Conservation (phyloP, 331 rosid genomes). For the Prunus yedoensis region DNA sequence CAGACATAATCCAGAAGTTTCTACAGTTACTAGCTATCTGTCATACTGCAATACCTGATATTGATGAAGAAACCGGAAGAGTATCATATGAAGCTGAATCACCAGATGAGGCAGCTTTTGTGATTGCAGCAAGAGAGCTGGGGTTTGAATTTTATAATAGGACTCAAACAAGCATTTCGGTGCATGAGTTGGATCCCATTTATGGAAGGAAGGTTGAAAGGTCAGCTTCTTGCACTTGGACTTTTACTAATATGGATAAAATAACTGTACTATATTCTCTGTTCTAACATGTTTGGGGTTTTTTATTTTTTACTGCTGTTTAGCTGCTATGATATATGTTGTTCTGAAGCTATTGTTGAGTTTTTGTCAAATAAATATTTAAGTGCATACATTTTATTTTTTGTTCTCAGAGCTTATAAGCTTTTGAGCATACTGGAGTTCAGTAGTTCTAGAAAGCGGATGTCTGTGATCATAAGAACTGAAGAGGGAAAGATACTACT, state of each 20-base stretch:
- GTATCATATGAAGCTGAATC: constrained; percentile 94
- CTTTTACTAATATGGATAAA: constrained; percentile 2
- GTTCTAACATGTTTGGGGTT: not conserved
- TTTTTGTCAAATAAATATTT: constrained; percentile 14
- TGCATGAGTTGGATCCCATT: constrained; percentile 59
- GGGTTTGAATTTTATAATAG: constrained; percentile 90
- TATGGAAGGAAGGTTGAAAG: constrained; percentile 44
- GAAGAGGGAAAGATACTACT: constrained; percentile 65
- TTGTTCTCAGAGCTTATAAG: constrained; percentile 60
- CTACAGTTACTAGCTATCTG: constrained; percentile 71
- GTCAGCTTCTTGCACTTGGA: constrained; percentile 39
- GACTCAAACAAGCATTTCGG: constrained; percentile 57
- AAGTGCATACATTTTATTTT: constrained; percentile 20
- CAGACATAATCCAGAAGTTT: constrained; percentile 64
- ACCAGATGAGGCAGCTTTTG: constrained; percentile 98
- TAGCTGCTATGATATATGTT: not conserved
- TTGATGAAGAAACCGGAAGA: constrained; percentile 72
- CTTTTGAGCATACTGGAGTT: constrained; percentile 74
- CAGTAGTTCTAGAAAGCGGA: constrained; percentile 89
- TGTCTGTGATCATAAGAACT: constrained; percentile 82
- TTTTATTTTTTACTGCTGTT: not conserved
- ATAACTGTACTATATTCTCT: not conserved
- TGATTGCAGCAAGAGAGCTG: constrained; percentile 91
- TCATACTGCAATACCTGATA: constrained; percentile 92
- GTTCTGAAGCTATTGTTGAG: not conserved